phyloP scores from a whole-genome alignment of 169 alveolate species.

The Theileria orientalis region DNA sequence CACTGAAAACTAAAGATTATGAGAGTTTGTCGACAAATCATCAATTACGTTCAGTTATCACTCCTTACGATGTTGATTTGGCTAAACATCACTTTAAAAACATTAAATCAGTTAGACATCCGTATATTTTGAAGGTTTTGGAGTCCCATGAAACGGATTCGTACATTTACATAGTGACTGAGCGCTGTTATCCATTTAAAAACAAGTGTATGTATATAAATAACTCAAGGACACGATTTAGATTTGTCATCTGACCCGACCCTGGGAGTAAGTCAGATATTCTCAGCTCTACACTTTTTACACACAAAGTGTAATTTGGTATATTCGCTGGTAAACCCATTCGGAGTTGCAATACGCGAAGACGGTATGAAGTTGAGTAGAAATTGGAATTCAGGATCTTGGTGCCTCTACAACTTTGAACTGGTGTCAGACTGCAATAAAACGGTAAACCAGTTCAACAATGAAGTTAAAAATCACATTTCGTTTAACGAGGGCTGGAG shows the following conservation, averaged over 20 bases:
- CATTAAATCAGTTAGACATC: slow-evolving; percentile 67
- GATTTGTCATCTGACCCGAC: slow-evolving; percentile 65
- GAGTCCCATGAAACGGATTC: slow-evolving; percentile 64
- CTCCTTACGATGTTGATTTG: slow-evolving; percentile 33
- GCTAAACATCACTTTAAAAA: slow-evolving; percentile 57
- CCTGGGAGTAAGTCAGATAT: slow-evolving; percentile 62
- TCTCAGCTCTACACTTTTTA: slow-evolving; percentile 62
- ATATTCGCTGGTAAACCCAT: slow-evolving; percentile 60
- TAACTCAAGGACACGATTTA: slow-evolving; percentile 25
- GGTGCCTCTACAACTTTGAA: slow-evolving; percentile 57
- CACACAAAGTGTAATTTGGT: slow-evolving; percentile 63
- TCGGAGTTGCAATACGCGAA: slow-evolving; percentile 64
- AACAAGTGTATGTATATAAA: slow-evolving; percentile 41
- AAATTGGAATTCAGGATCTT: slow-evolving; percentile 35
- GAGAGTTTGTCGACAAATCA: slow-evolving; percentile 11
- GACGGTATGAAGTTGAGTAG: slow-evolving; percentile 41
- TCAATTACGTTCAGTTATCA: neutral
- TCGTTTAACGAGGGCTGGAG: slow-evolving; percentile 57
- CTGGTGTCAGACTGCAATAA: slow-evolving; percentile 34
- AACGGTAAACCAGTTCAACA: slow-evolving; percentile 19
- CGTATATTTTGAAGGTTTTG: slow-evolving; percentile 67
- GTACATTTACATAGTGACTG: slow-evolving; percentile 72
- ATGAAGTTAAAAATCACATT: slow-evolving; percentile 48
- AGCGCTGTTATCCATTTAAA: slow-evolving; percentile 68
- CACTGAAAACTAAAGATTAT: slow-evolving; percentile 13